Evolutionary conservation across 805 yeast species (phyloP).

Genomic region (Cyberlindnera americana): DNA sequence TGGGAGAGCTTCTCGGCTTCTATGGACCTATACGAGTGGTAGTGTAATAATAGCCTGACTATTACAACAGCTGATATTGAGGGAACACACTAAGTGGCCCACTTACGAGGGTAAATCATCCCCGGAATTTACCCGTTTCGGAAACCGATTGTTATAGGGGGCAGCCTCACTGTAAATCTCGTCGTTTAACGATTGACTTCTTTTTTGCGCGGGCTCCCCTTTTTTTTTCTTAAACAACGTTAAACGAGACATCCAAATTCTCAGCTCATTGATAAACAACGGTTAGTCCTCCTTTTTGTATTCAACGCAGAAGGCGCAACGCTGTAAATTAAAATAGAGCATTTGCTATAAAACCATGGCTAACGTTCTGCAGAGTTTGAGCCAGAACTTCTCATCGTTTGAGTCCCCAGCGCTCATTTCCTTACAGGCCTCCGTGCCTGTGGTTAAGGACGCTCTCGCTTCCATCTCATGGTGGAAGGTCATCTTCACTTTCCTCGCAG

Average conservation of each 20-base stretch:
- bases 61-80: not conserved
- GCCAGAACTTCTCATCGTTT: conserved; percentile 19
- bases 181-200: not conserved
- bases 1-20: too few species aligned
- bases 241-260: conserved; percentile 1
- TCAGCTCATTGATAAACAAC: not conserved
- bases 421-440: conserved; percentile 11
- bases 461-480: conserved; percentile 53
- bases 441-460: conserved; percentile 8
- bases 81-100: too few species aligned
- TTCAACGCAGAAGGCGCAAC: not conserved
- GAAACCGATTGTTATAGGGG: too few species aligned
- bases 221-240: not conserved
- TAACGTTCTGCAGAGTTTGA: conserved; percentile 20
- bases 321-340: too few species aligned
- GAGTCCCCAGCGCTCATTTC: conserved; percentile 12
- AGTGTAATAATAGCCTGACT: too few species aligned
- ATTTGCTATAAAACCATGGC: conserved; percentile 17
- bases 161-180: too few species aligned
- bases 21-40: too few species aligned
- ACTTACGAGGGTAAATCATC: too few species aligned
- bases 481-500: conserved; percentile 41
- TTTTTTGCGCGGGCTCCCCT: too few species aligned
- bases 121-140: not conserved
- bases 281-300: not conserved